phyloP scores from a whole-genome alignment of 805 yeast genomes.

The Lipomyces oligophaga region DNA sequence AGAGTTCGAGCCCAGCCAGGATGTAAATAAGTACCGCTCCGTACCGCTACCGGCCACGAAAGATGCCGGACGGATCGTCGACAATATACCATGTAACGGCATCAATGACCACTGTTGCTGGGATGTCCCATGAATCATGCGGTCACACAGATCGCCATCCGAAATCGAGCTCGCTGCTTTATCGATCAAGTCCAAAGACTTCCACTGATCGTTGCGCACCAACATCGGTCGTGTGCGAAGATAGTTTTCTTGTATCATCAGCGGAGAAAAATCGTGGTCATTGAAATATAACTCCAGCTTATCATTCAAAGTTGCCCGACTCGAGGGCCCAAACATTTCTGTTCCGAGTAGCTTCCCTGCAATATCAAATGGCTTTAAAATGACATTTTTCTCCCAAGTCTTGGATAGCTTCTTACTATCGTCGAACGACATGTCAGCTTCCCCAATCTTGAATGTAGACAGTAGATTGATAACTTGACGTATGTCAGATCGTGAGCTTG shows the following conservation, averaged over 20 bases:
- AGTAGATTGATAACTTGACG: slow-evolving; percentile 88
- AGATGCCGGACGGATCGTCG: slow-evolving; percentile 76
- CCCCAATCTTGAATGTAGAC: slow-evolving; percentile 77
- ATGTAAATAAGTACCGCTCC: slow-evolving; percentile 72
- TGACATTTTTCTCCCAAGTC: slow-evolving; percentile 86
- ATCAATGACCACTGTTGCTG: slow-evolving; percentile 51
- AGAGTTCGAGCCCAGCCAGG: slow-evolving; percentile 22
- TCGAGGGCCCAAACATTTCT: slow-evolving; percentile 51
- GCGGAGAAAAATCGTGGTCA: slow-evolving; percentile 90
- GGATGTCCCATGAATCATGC: slow-evolving; percentile 68
- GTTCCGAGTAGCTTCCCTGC: slow-evolving; percentile 63
- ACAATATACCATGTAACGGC: slow-evolving; percentile 85
- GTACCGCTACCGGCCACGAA: slow-evolving; percentile 64
- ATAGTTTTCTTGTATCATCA: slow-evolving; percentile 95
- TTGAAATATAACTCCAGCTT: slow-evolving; percentile 86
- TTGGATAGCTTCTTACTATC: slow-evolving; percentile 47
- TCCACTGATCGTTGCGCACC: slow-evolving; percentile 28
- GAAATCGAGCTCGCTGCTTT: slow-evolving; percentile 84
- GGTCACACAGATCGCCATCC: slow-evolving; percentile 76
- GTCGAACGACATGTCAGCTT: slow-evolving; percentile 57
- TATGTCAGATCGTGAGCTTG: slow-evolving; percentile 83
- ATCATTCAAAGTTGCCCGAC: slow-evolving; percentile 62
- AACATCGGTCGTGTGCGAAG: slow-evolving; percentile 56
- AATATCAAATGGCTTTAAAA: slow-evolving; percentile 89
- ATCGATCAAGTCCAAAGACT: slow-evolving; percentile 61